Evolutionary conservation across 2,329 filamentous ascomycete species (phyloP), one percentile per base, ranked within the genome.

Genomic region (Periconia digitata): DNA sequence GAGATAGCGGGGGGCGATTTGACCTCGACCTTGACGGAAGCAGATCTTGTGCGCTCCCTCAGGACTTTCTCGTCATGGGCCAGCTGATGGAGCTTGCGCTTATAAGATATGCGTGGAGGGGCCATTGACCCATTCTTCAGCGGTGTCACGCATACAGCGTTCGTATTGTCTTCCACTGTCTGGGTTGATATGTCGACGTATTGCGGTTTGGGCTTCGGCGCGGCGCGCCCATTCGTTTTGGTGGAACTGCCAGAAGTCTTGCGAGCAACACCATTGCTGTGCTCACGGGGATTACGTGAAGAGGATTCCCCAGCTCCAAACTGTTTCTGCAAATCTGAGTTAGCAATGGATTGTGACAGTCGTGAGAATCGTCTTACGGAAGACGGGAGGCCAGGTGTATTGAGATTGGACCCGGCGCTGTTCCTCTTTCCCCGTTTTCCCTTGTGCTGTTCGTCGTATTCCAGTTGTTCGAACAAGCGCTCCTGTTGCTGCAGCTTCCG

Each of bases 401-500:
- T 79, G 44, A 81, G 72, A 13, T 69, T 74, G 17, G 79, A 81
- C 42, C 78, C 78, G 37, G 76, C 80, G 60, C 79, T 84, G 47
- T 76, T 76, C 44, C 79, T 74, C 60, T 85, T 81, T 63, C 79
- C 82, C 66, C 79, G 80, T 55, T 74, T 78, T 46, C 77, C 58
- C 35, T 69, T 78, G 24, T 75, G 73, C 48, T 78, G 75, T 55
- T 81, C 79, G 50, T 85, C 80, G 40, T 79, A 74, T 57, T 85
- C 83, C 53, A 84, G 73, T 57, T 82, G 78, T 53, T 82, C 78
- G 53, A 85, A 85, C 49, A 85, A 78, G 54, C 81, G 81, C 58
- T 85, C 83, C 36, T 81, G 79, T 46, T 82, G 81, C 45, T 82
- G 80, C 40, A 86, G 75, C 66, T 86, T 86, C 49, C 82, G 79